Evolutionary conservation across 495 filamentous ascomycete genomes (phyloP).

Genomic region (Daldinia loculata): DNA sequence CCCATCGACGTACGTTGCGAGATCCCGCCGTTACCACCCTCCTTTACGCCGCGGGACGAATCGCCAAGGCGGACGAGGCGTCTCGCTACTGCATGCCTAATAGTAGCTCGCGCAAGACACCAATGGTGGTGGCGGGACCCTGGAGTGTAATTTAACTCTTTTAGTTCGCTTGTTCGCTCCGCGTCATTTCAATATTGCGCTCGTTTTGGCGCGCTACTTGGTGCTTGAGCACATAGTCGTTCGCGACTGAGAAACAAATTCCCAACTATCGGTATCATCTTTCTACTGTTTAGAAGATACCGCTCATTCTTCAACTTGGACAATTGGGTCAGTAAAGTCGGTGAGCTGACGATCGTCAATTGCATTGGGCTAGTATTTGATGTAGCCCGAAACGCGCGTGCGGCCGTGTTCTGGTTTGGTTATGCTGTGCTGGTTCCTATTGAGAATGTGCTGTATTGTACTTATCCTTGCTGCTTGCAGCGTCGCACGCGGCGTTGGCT

Average conservation of each 20-base stretch:
- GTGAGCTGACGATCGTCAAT: not conserved
- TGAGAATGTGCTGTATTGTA: slow-evolving; percentile 27
- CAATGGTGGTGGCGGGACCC: slow-evolving; percentile 11
- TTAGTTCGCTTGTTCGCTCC: slow-evolving; percentile 1
- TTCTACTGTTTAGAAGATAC: not conserved
- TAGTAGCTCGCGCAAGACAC: slow-evolving; percentile 12
- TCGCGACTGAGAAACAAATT: not conserved
- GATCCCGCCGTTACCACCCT: slow-evolving; percentile 40
- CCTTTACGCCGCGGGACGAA: slow-evolving; percentile 32
- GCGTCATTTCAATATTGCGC: slow-evolving; percentile 17
- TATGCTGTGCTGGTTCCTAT: slow-evolving; percentile 38
- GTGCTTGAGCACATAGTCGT: not conserved
- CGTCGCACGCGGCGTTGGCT: slow-evolving; percentile 38
- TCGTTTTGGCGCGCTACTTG: slow-evolving; percentile 16
- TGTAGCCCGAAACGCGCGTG: slow-evolving; percentile 2
- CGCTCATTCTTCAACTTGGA: slow-evolving; percentile 5
- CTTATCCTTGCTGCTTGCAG: slow-evolving; percentile 33
- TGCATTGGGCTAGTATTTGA: not conserved
- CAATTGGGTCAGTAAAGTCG: slow-evolving; percentile 23
- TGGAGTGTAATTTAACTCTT: slow-evolving; percentile 35
- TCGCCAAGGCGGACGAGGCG: slow-evolving; percentile 37
- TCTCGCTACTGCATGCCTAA: slow-evolving; percentile 35
- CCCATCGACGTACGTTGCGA: slow-evolving; percentile 23
- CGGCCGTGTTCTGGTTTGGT: not conserved
- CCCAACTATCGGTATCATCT: not conserved